Base-by-base conservation (phyloP, 306 rosid species). In the Dalbergia cochinchinensis region DNA sequence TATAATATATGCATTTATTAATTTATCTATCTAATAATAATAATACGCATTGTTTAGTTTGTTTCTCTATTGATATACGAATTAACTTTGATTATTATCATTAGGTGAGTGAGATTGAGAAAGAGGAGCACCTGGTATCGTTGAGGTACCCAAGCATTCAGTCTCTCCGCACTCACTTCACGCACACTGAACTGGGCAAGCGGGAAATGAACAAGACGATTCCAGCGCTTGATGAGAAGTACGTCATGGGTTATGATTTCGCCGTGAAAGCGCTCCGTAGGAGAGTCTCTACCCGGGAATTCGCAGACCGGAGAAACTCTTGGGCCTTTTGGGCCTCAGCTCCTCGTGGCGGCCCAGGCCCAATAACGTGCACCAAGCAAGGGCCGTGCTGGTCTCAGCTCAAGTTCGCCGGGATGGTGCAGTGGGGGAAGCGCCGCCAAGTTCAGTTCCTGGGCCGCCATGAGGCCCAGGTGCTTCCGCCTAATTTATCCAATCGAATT, bases 361-460 rank as follows among this genome's bases (percentile, higher is more conserved):
- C 31, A 26, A 26, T 26, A 1, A 26, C 31, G 3, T 26, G 31
- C 31, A 84, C 82, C n/a, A 88, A 84, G 78, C 87, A 87, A 60
- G 95, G 96, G 5, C 69, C 83, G 4, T 91, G 98, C 83, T 86
- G 75, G 96, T 85, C 92, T 60, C 75, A 76, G 83, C 90, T 95
- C 39, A 91, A 85, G 77, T 84, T 71, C 57, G 37, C 90, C 0
- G 96, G 96, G 72, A 82, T 95, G 90, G 72, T 87, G 73, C 92
- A 88, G 82, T 95, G 99, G 98, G 99, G 98, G 7, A 80, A 79
- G 58, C 92, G 93, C 58, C 78, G 91, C n/a, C 86, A 83, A 50
- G 92, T 90, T 69, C 86, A 92, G 48, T 93, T 85, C 81, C 16
- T 90, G 16, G 90, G 89, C n/a, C 80, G 83, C 20, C 89, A 81